Conservation (phyloP, 2,329 filamentous ascomycete species). For the Diaporthe sp. region DNA sequence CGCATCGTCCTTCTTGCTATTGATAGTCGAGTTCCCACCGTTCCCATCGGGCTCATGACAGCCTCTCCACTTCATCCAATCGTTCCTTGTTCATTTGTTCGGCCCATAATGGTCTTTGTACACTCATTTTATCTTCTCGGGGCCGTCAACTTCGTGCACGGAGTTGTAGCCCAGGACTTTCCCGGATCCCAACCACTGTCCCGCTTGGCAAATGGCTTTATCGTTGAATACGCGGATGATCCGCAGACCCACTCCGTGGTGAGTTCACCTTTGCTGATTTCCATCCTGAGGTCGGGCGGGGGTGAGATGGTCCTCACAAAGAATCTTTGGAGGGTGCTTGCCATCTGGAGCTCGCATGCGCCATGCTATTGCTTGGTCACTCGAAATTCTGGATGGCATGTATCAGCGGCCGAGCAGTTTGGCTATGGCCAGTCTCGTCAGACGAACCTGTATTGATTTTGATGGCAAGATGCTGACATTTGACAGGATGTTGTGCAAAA, state of each 20-base stretch:
- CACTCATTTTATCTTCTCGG: slow-evolving; percentile 19
- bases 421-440: neutral
- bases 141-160: slow-evolving; percentile 10
- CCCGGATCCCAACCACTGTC: neutral
- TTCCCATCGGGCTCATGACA: neutral
- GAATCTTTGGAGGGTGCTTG: neutral
- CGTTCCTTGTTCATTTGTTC: neutral
- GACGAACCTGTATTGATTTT: neutral
- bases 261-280: neutral
- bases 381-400: neutral
- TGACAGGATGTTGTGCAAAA: slow-evolving; percentile 14
- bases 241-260: slow-evolving; percentile 19
- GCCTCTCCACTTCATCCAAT: neutral
- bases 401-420: neutral
- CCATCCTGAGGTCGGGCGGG: neutral
- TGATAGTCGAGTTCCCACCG: neutral
- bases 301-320: neutral
- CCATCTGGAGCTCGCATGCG: neutral
- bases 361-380: neutral
- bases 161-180: slow-evolving; percentile 15
- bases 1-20: neutral
- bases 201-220: slow-evolving; percentile 31
- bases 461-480: neutral
- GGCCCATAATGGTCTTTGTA: neutral
- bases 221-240: slow-evolving; percentile 32